Conservation (phyloP, 2,329 filamentous ascomycete genomes). For the Claviceps sp. region DNA sequence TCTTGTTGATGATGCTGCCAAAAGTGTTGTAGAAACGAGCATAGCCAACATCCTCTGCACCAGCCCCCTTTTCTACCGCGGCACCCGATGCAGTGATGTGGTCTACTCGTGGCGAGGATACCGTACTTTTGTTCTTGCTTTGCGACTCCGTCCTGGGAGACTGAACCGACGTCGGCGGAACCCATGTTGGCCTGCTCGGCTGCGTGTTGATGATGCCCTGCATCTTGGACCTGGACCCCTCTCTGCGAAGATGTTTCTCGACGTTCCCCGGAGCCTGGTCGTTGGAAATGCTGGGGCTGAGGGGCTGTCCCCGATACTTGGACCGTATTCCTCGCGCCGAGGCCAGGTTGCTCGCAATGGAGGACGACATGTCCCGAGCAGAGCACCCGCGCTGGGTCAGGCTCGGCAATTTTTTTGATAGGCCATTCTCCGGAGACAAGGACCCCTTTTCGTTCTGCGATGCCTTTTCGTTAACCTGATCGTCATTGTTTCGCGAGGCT, state of each 20-base stretch:
- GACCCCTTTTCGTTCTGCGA: conserved; percentile 15
- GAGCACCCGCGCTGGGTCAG: conserved; percentile 34
- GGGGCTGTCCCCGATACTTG: conserved; percentile 50
- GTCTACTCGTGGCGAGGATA: conserved; percentile 15
- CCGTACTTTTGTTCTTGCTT: conserved; percentile 12
- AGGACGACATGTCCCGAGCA: conserved; percentile 60
- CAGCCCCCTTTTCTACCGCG: background rate
- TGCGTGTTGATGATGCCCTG: conserved; percentile 41
- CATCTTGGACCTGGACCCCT: conserved; percentile 38
- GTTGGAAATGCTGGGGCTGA: conserved; percentile 59
- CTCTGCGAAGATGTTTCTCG: conserved; percentile 39
- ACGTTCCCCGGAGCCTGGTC: conserved; percentile 61
- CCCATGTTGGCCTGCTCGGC: conserved; percentile 38
- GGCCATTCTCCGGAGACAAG: background rate
- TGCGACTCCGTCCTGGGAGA: conserved; percentile 13
- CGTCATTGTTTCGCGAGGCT: conserved; percentile 19
- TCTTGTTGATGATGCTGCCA: conserved; percentile 72
- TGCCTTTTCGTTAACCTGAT: conserved; percentile 9
- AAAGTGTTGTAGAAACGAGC: conserved; percentile 86
- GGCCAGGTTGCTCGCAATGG: conserved; percentile 78
- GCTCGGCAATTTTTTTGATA: conserved; percentile 14
- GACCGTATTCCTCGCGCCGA: conserved; percentile 68
- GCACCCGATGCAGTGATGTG: conserved; percentile 5
- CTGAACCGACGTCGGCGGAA: conserved; percentile 25
- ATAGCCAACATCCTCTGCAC: conserved; percentile 61